These are phyloP conservation scores for Puccinia novopanici DNA, from an alignment of 1,284 basidiomycete genomes.

Conservation along the genomic window DNA sequence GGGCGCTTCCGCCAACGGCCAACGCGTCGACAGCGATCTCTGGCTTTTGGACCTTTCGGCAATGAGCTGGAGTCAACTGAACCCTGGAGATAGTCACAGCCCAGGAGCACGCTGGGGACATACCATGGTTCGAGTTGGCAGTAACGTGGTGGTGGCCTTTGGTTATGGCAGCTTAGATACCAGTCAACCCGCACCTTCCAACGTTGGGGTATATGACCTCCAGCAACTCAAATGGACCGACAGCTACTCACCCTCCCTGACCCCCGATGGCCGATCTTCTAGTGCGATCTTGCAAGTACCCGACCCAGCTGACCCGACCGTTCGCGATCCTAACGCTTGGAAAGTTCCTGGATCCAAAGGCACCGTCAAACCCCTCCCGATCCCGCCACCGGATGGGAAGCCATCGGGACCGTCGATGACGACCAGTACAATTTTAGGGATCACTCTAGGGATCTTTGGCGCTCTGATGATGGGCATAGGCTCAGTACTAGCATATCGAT, in stretches of 20 bases:
- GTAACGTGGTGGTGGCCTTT: conserved; percentile 31
- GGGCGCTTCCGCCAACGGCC: conserved; percentile 36
- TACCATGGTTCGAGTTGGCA: conserved; percentile 38
- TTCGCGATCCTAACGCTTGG: conserved; percentile 1
- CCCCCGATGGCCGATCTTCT: background rate
- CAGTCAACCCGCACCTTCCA: conserved; percentile 28
- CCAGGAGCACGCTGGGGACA: conserved; percentile 43
- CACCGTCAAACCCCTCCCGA: conserved; percentile 18
- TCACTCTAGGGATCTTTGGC: conserved; percentile 16
- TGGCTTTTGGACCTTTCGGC: conserved; percentile 41
- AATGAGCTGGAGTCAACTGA: conserved; percentile 30
- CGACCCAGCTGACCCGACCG: background rate
- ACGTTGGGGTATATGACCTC: conserved; percentile 24
- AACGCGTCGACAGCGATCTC: conserved; percentile 23
- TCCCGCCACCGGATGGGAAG: background rate
- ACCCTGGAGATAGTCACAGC: background rate
- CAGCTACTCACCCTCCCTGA: conserved; percentile 6
- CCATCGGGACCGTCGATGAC: background rate
- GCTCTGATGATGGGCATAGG: conserved; percentile 13
- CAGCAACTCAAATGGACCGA: conserved; percentile 20
- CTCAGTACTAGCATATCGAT: conserved; percentile 23
- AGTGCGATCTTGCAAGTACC: background rate
- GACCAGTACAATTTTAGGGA: conserved; percentile 14
- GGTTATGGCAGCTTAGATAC: conserved; percentile 23
- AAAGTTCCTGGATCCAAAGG: conserved; percentile 26